Base-by-base conservation (phyloP, 768 basidiomycete genomes). In the Nevesoporus exiguus region DNA sequence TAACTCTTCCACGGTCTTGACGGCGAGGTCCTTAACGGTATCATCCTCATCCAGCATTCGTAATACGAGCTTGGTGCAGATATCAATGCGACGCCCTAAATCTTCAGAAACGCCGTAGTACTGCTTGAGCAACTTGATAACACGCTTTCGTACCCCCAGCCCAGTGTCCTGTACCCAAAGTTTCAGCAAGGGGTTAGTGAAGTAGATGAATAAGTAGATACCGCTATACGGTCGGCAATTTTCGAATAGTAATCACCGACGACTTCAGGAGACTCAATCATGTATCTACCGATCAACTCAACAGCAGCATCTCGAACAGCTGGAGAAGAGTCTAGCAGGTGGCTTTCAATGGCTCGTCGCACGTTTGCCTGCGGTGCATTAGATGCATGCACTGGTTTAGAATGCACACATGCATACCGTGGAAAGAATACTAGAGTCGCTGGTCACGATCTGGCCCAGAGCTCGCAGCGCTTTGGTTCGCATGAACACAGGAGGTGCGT, bases 251-350 rank as follows among this genome's bases (percentile, higher is more conserved):
- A 98, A 61, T 94, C 85, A 4, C 82, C 81, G 0, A 90, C 92
- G n/a, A 98, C 85, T 51, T 86, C 85, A 0, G 93, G 91, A 0
- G 87, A 85, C 56, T 93, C 88, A 33, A 94, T 83, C 77, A 98
- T 86, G 64, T 98, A 96, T 73, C 93, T 96, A n/a, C 97, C 97
- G 53, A 98, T 91, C 53, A 99, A 75, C 65, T 98, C 97, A 14
- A 99, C 91, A 6, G 96, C 94, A 5, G 94, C 93, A 67, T 99
- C 97, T 11, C 97, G 89, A 7, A 99, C 97, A 17, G 90, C 89
- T 1, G 97, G 88, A 1, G 97, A 98, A 58, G 81, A 88, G 61
- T 99, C 97, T 2, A 90, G 76, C 14, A 99, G 79, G 65, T 97
- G 92, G 33, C 83, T 85, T 70, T 98, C 93, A 59, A 99, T 92